phyloP scores from a whole-genome alignment of 108 stramenopile genomes.

The Pseudonitzschia multistriata region DNA sequence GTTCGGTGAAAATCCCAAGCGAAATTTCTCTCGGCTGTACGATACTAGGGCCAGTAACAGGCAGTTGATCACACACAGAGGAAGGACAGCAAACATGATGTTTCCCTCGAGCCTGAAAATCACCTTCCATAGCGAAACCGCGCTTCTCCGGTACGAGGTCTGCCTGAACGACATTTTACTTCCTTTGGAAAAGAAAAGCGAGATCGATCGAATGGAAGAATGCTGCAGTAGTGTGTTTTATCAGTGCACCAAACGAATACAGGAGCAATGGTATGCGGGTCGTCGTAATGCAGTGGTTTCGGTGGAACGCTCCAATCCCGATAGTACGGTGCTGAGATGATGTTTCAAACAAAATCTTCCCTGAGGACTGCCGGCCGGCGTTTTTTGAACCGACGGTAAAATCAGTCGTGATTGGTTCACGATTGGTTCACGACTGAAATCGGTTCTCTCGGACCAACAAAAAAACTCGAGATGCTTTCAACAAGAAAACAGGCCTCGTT shows the following conservation, averaged over 20 bases:
- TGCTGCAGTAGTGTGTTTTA: no score
- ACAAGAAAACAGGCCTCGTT: no score
- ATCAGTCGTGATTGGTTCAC: background rate
- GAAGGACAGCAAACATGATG: conserved; percentile 35
- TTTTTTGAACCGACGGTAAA: background rate
- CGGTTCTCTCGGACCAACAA: background rate
- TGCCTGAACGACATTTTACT: background rate
- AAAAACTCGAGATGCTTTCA: no score
- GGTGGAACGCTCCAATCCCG: no score
- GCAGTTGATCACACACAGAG: conserved; percentile 48
- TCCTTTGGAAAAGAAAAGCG: background rate
- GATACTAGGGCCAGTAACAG: conserved; percentile 23
- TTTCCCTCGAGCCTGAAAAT: conserved; percentile 17
- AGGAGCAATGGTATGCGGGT: no score
- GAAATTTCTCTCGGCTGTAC: conserved; percentile 9
- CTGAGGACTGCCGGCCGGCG: background rate
- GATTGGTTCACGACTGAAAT: background rate
- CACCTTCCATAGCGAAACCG: conserved; percentile 8
- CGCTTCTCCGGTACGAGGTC: conserved; percentile 4
- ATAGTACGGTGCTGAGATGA: no score
- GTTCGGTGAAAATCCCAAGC: conserved; percentile 34
- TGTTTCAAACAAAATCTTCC: background rate
- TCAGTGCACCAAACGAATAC: no score
- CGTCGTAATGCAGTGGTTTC: no score
- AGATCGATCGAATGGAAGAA: no score